Base-by-base conservation (phyloP, 2,329 filamentous ascomycete genomes). In the Botryotinia globosa region DNA sequence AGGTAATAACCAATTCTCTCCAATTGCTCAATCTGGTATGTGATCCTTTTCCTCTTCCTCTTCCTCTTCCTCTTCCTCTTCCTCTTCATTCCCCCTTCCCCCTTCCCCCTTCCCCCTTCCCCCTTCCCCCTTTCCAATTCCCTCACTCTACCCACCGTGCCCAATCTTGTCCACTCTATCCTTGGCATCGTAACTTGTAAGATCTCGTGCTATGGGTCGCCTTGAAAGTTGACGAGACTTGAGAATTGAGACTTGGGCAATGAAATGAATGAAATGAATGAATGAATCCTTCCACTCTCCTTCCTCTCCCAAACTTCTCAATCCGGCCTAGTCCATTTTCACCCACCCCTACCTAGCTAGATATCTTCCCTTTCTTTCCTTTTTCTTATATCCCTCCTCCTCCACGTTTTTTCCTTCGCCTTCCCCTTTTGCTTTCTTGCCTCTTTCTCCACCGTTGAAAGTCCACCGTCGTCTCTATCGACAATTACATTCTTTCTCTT, bases 111-210 rank as follows among this genome's bases (percentile, higher is more conserved):
- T 7, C 45, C 37, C 20, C 29, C 34, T 39, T 37, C 39, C 54
- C 51, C 16, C 37, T 37, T 8, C 9, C 37, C 37, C 37, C 37
- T 8, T 22, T 39, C 22, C 44, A 51, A 54, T 16, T 39, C 25
- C 34, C 45, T 22, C 56, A 59, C 67, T 25, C 32, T 51, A 22
- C 44, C 32, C 48, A 16, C 48, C 25, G 3, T 54, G 48, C 25
- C 25, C 25, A n/a, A n/a, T 54, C 48, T 66, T 66, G 32, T 22
- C 42, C 37, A 51, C 29, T 9, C 32, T n/a, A 71, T 20, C 69
- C 59, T 71, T 65, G 69, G 69, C 69, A 65, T 45, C 32, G 68
- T 70, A 45, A 45, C 42, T 51, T 39, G 56, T 70, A 10, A 48
- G 39, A 69, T 42, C 59, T 44, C 59, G 29, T 18, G 5, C 37